phyloP scores from a whole-genome alignment of 2,329 filamentous ascomycete genomes.

The Metarhizium robertsii region DNA sequence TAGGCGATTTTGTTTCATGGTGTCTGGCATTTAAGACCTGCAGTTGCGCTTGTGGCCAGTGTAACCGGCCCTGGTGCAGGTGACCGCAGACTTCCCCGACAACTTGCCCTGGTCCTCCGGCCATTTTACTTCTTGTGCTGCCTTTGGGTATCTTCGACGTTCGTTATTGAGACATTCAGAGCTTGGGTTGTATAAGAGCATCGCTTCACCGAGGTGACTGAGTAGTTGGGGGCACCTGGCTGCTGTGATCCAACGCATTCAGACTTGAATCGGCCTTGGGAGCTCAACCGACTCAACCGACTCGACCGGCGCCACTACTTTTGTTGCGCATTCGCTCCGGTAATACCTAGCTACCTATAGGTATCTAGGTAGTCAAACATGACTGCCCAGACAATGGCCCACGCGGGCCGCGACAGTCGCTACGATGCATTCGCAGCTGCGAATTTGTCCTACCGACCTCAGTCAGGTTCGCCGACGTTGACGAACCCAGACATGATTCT shows the following conservation, averaged over 20 bases:
- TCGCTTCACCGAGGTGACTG: neutral
- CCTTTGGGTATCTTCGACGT: neutral
- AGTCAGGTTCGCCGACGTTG: slow-evolving; percentile 71
- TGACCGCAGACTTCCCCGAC: neutral
- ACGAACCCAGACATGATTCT: slow-evolving; percentile 95
- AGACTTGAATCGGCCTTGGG: neutral
- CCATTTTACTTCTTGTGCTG: neutral
- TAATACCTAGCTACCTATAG: too few species aligned
- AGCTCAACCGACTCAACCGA: neutral
- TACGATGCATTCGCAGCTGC: slow-evolving; percentile 18
- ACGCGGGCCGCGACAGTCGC: slow-evolving; percentile 18
- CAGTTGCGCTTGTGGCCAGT: neutral
- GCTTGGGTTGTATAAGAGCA: neutral
- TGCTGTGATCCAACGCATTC: neutral
- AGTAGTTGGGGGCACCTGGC: neutral
- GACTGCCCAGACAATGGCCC: slow-evolving; percentile 19
- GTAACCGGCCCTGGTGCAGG: neutral
- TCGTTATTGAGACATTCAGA: neutral
- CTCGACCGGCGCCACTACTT: neutral
- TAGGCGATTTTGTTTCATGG: neutral
- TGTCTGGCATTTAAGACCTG: neutral
- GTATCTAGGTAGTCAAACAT: slow-evolving; percentile 11
- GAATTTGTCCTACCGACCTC: slow-evolving; percentile 30
- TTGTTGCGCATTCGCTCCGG: neutral
- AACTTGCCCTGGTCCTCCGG: neutral